phyloP scores from a whole-genome alignment of 2,329 filamentous ascomycete species.

The Apiospora arundinis region DNA sequence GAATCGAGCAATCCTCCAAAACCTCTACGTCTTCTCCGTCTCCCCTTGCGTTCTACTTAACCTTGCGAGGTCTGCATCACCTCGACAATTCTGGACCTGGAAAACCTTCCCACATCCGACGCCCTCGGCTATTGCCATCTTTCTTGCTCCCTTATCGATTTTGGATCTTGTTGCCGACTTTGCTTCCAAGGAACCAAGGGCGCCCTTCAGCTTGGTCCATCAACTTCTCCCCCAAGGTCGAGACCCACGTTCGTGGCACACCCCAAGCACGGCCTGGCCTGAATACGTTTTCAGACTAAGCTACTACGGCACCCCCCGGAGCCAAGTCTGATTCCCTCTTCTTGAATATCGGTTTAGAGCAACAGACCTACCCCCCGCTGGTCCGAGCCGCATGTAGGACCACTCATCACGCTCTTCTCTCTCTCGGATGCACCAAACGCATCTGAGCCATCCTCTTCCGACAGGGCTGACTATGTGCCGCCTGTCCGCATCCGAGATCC shows the following conservation, averaged over 20 bases:
- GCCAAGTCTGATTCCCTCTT: background rate
- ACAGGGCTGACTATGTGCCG: slow-evolving; percentile 37
- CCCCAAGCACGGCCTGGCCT: slow-evolving; percentile 4
- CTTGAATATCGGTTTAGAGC: slow-evolving; percentile 1
- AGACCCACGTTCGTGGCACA: slow-evolving; percentile 15
- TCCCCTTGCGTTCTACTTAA: slow-evolving; percentile 22
- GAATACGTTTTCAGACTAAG: background rate
- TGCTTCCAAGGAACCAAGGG: background rate
- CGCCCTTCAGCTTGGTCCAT: slow-evolving; percentile 16
- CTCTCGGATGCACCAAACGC: slow-evolving; percentile 7
- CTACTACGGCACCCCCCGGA: background rate
- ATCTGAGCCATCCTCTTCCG: slow-evolving; percentile 29
- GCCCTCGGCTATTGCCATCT: slow-evolving; percentile 12
- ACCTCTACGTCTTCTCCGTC: background rate
- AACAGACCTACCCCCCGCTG: slow-evolving; percentile 17
- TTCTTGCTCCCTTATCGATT: slow-evolving; percentile 1
- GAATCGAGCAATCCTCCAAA: background rate
- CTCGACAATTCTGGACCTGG: slow-evolving; percentile 18
- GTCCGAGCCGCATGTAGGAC: slow-evolving; percentile 27
- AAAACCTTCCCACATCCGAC: slow-evolving; percentile 21
- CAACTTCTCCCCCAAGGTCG: background rate
- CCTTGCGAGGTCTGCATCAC: slow-evolving; percentile 14
- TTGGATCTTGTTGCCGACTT: slow-evolving; percentile 1
- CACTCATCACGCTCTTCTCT: slow-evolving; percentile 6
- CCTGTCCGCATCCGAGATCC: slow-evolving; percentile 42